phyloP scores from a whole-genome alignment of 805 yeast genomes.

The Sungouiella blattae region DNA sequence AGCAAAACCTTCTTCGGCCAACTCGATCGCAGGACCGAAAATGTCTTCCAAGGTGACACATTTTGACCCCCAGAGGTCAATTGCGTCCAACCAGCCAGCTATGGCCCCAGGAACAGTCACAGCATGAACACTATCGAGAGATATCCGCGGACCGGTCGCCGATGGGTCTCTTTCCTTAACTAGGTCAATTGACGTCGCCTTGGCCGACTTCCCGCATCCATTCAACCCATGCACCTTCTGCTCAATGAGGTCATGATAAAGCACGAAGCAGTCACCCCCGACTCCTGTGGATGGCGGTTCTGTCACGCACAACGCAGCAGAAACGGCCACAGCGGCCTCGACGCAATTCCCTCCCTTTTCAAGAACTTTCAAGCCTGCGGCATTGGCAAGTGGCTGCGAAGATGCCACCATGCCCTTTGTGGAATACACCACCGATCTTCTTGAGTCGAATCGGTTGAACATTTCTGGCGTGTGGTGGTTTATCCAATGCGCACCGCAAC shows the following conservation, averaged over 20 bases:
- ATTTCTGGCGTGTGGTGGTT: no score
- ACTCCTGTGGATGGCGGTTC: slow-evolving; percentile 64
- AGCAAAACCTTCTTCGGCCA: slow-evolving; percentile 67
- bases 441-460: slow-evolving; percentile 40
- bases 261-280: slow-evolving; percentile 66
- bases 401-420: slow-evolving; percentile 70
- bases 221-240: slow-evolving; percentile 62
- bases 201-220: slow-evolving; percentile 73
- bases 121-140: slow-evolving; percentile 50
- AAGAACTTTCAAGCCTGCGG: slow-evolving; percentile 66
- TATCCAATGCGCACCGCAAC: no score
- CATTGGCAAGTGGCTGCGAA: slow-evolving; percentile 72
- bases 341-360: slow-evolving; percentile 72
- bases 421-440: slow-evolving; percentile 74
- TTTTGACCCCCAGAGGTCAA: slow-evolving; percentile 70
- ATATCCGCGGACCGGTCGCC: slow-evolving; percentile 37
- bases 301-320: slow-evolving; percentile 53
- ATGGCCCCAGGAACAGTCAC: slow-evolving; percentile 78
- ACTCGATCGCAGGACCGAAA: slow-evolving; percentile 60
- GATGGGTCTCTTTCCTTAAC: slow-evolving; percentile 34
- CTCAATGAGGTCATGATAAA: slow-evolving; percentile 46
- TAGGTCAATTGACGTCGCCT: slow-evolving; percentile 44
- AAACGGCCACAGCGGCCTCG: slow-evolving; percentile 60
- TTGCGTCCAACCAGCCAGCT: slow-evolving; percentile 75
- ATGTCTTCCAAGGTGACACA: slow-evolving; percentile 56